A percentile compares a stretch with the other conserved stretches of the same genome.
Evolutionary conservation across 2,329 filamentous ascomycete species (phyloP).

Genomic region (Fusarium torulosum): DNA sequence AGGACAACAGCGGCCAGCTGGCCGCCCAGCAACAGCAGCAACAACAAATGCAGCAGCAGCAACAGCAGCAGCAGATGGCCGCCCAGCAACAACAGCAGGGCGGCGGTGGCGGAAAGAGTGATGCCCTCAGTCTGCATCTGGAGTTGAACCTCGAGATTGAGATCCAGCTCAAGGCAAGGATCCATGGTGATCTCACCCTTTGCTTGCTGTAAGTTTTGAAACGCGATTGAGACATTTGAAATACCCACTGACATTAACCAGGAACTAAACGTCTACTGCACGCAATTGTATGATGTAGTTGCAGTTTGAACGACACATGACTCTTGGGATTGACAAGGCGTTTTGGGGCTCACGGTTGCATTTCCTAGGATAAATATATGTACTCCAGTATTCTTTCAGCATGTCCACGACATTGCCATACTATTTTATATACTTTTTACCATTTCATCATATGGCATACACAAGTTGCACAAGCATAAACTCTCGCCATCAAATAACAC

Average conservation of each 20-base stretch:
- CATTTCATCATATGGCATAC: not conserved
- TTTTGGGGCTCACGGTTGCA: conserved; percentile 22
- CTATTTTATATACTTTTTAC: conserved; percentile 31
- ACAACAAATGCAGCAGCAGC: conserved; percentile 35
- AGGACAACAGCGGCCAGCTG: conserved; percentile 30
- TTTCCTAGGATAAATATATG: conserved; percentile 20
- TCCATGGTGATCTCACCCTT: conserved; percentile 85
- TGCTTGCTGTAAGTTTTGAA: conserved; percentile 69
- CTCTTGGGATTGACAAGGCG: conserved; percentile 22
- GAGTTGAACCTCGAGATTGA: conserved; percentile 87
- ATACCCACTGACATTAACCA: conserved; percentile 6
- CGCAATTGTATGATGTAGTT: not conserved
- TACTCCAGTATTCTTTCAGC: conserved; percentile 21
- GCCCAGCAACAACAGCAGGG: conserved; percentile 26
- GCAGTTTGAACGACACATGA: conserved; percentile 21
- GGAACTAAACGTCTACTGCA: conserved; percentile 30
- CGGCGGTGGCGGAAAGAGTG: conserved; percentile 41
- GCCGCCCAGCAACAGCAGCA: conserved; percentile 34
- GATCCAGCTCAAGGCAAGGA: conserved; percentile 86
- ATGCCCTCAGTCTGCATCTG: conserved; percentile 72
- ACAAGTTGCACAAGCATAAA: not conserved
- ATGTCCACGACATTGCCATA: conserved; percentile 14
- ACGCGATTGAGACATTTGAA: not conserved
- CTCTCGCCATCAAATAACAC: not conserved
- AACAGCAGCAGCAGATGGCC: conserved; percentile 26